These are phyloP conservation scores for Tardiomyces depauwii DNA, from an alignment of 1,139 yeast species.

Conservation along the genomic window DNA sequence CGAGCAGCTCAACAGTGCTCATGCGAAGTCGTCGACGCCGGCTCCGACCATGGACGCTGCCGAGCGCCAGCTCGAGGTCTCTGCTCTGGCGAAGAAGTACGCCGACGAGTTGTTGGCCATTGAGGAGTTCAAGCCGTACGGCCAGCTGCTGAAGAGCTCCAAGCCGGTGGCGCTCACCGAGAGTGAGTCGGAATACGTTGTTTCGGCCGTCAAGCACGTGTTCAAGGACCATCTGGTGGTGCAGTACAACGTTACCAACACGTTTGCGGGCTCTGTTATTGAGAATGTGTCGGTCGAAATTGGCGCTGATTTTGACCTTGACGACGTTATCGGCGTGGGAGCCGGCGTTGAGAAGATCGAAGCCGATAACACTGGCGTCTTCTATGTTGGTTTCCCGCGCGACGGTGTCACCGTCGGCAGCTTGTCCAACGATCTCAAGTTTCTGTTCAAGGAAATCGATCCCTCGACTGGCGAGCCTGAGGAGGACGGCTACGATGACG, in stretches of 20 bases:
- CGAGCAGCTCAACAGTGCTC: slow-evolving; percentile 5
- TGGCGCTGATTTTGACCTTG: slow-evolving; percentile 45
- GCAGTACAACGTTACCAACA: slow-evolving; percentile 78
- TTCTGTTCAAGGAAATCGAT: slow-evolving; percentile 71
- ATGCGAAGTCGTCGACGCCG: slow-evolving; percentile 8
- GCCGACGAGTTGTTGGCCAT: slow-evolving; percentile 55
- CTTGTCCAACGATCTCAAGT: slow-evolving; percentile 60
- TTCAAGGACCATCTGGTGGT: slow-evolving; percentile 68
- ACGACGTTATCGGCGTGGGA: slow-evolving; percentile 30
- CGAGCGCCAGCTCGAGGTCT: slow-evolving; percentile 1
- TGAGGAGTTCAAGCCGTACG: slow-evolving; percentile 62
- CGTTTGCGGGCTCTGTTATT: slow-evolving; percentile 64
- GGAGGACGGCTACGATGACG: slow-evolving; percentile 89
- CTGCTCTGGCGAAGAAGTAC: slow-evolving; percentile 29
- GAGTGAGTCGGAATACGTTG: slow-evolving; percentile 87
- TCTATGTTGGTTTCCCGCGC: slow-evolving; percentile 67
- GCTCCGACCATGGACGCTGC: slow-evolving; percentile 8
- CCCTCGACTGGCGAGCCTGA: slow-evolving; percentile 60
- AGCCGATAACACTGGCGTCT: slow-evolving; percentile 63
- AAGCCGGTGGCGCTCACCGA: slow-evolving; percentile 67
- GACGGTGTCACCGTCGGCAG: slow-evolving; percentile 36
- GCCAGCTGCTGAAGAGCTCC: slow-evolving; percentile 66
- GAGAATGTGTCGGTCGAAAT: slow-evolving; percentile 71
- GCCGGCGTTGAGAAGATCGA: slow-evolving; percentile 62
- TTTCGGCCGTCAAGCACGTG: slow-evolving; percentile 71